A percentile compares a stretch with the other conserved stretches of the same genome.
Evolutionary conservation across 176 grass and related monocot genomes (phyloP).

Genomic region (Triticum monococcum): DNA sequence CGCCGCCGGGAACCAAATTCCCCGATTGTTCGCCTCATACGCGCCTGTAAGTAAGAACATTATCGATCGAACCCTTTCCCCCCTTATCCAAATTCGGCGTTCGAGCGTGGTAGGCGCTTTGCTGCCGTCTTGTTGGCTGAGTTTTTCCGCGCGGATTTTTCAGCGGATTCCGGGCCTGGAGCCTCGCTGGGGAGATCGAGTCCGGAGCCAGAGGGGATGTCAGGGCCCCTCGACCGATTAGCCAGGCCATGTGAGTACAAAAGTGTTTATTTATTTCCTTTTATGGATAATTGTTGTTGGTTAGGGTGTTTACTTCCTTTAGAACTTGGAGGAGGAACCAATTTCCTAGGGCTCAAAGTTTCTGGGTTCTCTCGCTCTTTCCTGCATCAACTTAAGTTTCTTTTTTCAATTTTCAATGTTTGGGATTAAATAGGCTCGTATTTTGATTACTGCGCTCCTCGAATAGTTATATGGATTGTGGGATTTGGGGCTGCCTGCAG

Average conservation of each 20-base stretch:
- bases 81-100: background rate
- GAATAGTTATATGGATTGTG: background rate
- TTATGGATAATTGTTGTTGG: background rate
- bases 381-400: background rate
- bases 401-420: background rate
- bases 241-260: conserved; percentile 76
- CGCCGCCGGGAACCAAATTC: background rate
- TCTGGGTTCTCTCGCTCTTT: background rate
- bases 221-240: conserved; percentile 69
- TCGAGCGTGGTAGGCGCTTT: background rate
- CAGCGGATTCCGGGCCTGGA: conserved; percentile 26
- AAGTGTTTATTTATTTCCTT: background rate
- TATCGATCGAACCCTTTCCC: background rate
- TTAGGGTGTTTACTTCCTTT: background rate
- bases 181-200: background rate
- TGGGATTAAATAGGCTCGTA: background rate
- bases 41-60: background rate
- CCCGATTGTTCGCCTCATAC: background rate
- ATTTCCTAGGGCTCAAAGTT: background rate
- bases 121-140: background rate
- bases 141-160: background rate
- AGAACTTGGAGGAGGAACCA: background rate
- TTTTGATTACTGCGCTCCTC: background rate
- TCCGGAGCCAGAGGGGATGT: conserved; percentile 50
- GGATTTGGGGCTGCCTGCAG: background rate